phyloP scores from a whole-genome alignment of 805 yeast genomes.

The Candida chilensis region DNA sequence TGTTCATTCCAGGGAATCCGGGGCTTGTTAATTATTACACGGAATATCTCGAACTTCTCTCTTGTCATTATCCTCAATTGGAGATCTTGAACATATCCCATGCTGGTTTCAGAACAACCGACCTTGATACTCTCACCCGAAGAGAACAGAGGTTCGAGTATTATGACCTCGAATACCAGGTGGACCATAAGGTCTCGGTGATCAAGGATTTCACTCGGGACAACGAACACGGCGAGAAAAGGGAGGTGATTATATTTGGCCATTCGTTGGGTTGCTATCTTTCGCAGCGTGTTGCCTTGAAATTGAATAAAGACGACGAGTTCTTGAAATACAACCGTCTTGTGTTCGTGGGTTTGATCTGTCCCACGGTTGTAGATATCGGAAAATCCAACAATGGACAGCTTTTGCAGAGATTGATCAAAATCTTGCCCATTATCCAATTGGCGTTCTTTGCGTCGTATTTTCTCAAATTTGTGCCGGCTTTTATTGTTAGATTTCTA shows the following conservation, averaged over 20 bases:
- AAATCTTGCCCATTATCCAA: no score
- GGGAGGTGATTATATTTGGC: constrained; percentile 42
- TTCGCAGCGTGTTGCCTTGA: constrained; percentile 38
- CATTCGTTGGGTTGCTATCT: constrained; percentile 72
- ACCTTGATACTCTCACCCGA: constrained; percentile 5
- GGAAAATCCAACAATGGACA: constrained; percentile 22
- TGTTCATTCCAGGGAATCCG: constrained; percentile 72
- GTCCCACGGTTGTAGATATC: constrained; percentile 64
- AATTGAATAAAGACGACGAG: constrained; percentile 12
- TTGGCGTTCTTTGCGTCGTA: no score
- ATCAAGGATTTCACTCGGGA: constrained; percentile 21
- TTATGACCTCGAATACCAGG: constrained; percentile 43
- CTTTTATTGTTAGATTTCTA: no score
- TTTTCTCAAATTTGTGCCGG: no score
- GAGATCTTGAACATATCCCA: constrained; percentile 59
- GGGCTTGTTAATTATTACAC: constrained; percentile 61
- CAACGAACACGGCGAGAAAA: constrained; percentile 6
- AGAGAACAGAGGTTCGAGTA: constrained; percentile 9
- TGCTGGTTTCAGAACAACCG: constrained; percentile 39
- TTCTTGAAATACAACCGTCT: constrained; percentile 16
- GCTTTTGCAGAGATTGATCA: no score
- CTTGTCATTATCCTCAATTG: constrained; percentile 27
- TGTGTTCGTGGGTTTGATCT: constrained; percentile 47
- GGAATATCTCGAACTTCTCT: constrained; percentile 38
- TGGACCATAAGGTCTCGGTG: constrained; percentile 47